phyloP scores from a whole-genome alignment of 2,329 filamentous ascomycete species.

The Juglanconis juglandina region DNA sequence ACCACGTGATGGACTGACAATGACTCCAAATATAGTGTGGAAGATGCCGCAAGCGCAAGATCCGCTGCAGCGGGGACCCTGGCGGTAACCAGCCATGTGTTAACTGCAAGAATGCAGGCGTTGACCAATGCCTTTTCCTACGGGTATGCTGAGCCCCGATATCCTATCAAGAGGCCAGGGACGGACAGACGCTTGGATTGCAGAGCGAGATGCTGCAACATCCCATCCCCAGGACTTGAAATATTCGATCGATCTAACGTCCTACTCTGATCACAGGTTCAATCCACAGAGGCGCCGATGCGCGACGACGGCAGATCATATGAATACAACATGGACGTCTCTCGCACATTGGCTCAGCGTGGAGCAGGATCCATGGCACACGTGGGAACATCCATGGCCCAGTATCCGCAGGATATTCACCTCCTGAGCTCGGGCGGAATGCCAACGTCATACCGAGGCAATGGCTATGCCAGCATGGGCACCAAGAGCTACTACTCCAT shows the following conservation, averaged over 20 bases:
- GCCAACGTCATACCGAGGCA: conserved; percentile 31
- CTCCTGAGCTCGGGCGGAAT: conserved; percentile 30
- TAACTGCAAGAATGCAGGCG: conserved; percentile 75
- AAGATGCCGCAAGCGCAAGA: conserved; percentile 89
- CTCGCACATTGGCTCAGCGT: conserved; percentile 31
- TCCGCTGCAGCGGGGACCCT: conserved; percentile 84
- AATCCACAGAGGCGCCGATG: conserved; percentile 35
- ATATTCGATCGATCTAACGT: conserved; percentile 4
- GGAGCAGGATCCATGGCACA: conserved; percentile 23
- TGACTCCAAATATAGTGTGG: conserved; percentile 60
- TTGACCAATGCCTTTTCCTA: conserved; percentile 72
- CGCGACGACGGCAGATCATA: conserved; percentile 30
- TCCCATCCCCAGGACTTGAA: too few relatives aligned
- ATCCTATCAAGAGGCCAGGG: not conserved
- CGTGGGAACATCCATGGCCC: conserved; percentile 25
- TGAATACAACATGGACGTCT: conserved; percentile 35
- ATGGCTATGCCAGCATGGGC: conserved; percentile 9
- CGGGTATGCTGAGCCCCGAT: conserved; percentile 52
- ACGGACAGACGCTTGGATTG: not conserved
- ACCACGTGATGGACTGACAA: not conserved
- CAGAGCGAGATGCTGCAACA: too few relatives aligned
- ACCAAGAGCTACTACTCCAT: conserved; percentile 29
- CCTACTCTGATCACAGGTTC: conserved; percentile 28
- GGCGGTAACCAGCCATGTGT: conserved; percentile 74
- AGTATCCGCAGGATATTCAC: conserved; percentile 33